Base-by-base conservation (phyloP, 2,329 filamentous ascomycete genomes). In the Colletotrichum gigasporum region DNA sequence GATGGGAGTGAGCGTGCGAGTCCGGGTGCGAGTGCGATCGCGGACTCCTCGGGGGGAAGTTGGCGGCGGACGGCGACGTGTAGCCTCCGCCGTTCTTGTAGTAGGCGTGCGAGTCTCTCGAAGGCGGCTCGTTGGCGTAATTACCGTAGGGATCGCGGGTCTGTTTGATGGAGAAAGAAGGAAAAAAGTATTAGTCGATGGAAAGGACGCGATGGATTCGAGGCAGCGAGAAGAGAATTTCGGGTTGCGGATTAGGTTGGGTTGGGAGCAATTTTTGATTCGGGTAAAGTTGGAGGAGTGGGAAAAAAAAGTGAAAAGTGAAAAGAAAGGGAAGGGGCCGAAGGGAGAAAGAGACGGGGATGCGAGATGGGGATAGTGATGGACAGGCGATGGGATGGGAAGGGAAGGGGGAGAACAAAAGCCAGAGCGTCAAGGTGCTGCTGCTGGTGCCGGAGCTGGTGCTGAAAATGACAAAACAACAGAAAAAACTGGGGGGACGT, bases 11-110 rank as follows among this genome's bases (percentile, higher is more conserved):
- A 14, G 83, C 76, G 16, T 65, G 56, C 5, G 60, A 52, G 18
- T 65, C 48, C 5, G 60, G 47, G 18, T 64, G 42, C 12, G 61
- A 61, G 67, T 85, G 84, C 16, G 83, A 80, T 57, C 81, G 70
- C 28, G 85, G 85, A 60, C 85, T 87, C 55, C 79, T 80, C 22
- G 83, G 79, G 39, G 80, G 78, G 67, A 82, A 82, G 18, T 77
- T 76, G 22, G 80, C 71, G 56, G 77, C 73, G 37, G 80, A 76
- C 34, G 85, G 83, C 47, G 85, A 86, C 53, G 79, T 79, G 73
- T 84, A 83, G 69, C 73, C 74, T 22, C 22, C 48, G 65, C 78
- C 77, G 78, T 82, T 83, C 73, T 82, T 82, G 69, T 85, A 87
- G 47, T 82, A 71, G 30, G 74, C 63, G 53, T 75, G 72, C 61